phyloP scores from a whole-genome alignment of 2,329 filamentous ascomycete species.

The Seiridium cupressi region DNA sequence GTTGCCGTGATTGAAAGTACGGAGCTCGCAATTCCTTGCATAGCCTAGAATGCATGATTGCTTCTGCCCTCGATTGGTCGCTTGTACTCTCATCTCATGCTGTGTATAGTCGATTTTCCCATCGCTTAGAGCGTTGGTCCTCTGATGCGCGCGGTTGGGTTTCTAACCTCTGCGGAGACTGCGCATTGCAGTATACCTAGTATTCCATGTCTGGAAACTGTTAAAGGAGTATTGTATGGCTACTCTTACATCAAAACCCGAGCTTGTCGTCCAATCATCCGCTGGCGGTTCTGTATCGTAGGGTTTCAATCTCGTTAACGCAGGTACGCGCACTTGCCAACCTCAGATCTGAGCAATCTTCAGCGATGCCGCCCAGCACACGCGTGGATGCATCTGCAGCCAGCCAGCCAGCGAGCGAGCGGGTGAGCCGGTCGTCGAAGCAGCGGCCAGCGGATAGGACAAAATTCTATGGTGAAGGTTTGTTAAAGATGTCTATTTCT shows the following conservation, averaged over 20 bases:
- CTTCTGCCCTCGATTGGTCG: neutral
- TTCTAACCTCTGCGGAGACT: neutral
- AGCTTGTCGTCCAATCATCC: neutral
- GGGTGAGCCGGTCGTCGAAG: constrained; percentile 1
- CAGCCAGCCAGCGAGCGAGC: neutral
- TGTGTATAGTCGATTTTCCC: neutral
- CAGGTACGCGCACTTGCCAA: neutral
- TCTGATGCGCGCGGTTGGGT: neutral
- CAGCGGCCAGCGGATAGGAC: constrained; percentile 1
- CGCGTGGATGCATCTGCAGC: neutral
- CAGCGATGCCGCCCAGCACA: neutral
- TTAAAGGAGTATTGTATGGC: no score
- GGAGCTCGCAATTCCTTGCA: no score
- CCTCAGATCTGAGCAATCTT: neutral
- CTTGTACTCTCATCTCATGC: neutral
- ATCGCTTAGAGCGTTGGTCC: neutral
- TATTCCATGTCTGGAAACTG: neutral
- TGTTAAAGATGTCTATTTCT: constrained; percentile 6
- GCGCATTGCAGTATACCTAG: neutral
- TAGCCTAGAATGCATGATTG: neutral
- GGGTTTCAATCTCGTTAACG: neutral
- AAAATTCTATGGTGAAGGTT: neutral
- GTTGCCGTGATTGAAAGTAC: no score
- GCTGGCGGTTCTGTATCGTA: neutral
- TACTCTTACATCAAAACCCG: neutral